Percentiles rank a stretch among this genome's conserved stretches.
Evolutionary conservation across 2,329 filamentous ascomycete species (phyloP).

Genomic region (Stagonosporopsis tanaceti): DNA sequence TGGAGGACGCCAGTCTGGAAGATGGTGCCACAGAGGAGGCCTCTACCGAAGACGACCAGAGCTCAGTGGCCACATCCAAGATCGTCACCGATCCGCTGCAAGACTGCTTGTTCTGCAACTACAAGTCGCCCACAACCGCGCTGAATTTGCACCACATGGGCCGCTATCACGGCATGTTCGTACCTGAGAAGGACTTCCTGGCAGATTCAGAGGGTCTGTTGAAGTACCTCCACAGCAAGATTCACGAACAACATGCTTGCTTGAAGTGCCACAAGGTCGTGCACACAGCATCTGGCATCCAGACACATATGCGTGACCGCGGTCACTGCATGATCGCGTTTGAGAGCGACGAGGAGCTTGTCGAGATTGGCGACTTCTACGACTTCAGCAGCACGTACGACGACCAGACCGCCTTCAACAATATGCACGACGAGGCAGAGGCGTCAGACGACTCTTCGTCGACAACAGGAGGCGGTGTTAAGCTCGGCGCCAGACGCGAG

Average conservation of each 20-base stretch:
- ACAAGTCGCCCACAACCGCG: conserved; percentile 76
- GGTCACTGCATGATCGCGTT: conserved; percentile 98
- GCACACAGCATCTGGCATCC: conserved; percentile 78
- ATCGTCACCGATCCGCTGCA: conserved; percentile 51
- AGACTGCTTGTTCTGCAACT: conserved; percentile 91
- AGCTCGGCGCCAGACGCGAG: conserved; percentile 70
- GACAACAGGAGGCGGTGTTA: conserved; percentile 66
- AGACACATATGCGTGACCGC: conserved; percentile 97
- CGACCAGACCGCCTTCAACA: conserved; percentile 72
- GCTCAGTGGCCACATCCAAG: conserved; percentile 41
- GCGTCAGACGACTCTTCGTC: conserved; percentile 57
- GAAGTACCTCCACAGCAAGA: conserved; percentile 78
- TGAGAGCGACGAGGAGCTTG: conserved; percentile 84
- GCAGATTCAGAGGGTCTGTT: conserved; percentile 84
- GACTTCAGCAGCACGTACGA: conserved; percentile 97
- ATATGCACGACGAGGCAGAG: conserved; percentile 54
- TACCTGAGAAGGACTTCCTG: conserved; percentile 87
- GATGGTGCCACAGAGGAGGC: conserved; percentile 31
- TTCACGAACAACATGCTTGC: conserved; percentile 83
- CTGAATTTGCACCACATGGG: conserved; percentile 90
- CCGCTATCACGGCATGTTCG: conserved; percentile 92
- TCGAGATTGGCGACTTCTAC: conserved; percentile 95
- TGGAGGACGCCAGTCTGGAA: conserved; percentile 69
- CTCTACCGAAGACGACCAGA: conserved; percentile 55
- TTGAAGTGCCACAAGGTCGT: conserved; percentile 87